Conservation (phyloP, 2,329 filamentous ascomycete genomes). For the Fusarium caatingaense region DNA sequence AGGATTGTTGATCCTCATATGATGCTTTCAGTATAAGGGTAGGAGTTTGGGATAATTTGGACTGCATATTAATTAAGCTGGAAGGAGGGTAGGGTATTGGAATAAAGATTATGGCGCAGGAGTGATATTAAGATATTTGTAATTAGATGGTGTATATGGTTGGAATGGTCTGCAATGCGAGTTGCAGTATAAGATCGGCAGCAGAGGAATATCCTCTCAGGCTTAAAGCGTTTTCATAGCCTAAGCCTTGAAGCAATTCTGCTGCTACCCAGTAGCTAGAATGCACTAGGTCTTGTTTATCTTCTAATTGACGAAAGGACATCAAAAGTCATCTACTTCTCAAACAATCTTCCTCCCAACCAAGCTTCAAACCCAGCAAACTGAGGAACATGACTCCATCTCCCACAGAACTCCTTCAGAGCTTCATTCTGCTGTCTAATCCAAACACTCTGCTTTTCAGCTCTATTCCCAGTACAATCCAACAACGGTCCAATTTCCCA, state of each 20-base stretch:
- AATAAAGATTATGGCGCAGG: background rate
- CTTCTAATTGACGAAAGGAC: rapidly evolving
- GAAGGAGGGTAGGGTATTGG: background rate
- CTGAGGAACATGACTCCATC: slow-evolving; percentile 55
- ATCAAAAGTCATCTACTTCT: background rate
- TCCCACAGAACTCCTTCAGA: slow-evolving; percentile 56
- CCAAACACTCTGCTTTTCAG: slow-evolving; percentile 28
- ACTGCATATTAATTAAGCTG: background rate
- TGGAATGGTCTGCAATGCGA: background rate
- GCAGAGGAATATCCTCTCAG: too few species aligned
- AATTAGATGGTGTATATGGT: background rate
- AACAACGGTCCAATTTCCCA: slow-evolving; percentile 19
- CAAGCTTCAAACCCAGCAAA: slow-evolving; percentile 61
- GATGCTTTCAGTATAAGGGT: slow-evolving; percentile 1
- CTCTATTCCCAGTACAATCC: slow-evolving; percentile 33
- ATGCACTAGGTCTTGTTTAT: background rate
- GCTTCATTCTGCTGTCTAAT: slow-evolving; percentile 53
- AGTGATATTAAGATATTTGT: background rate
- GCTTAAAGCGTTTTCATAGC: too few species aligned
- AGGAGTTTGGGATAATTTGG: too few species aligned
- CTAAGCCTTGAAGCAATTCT: too few species aligned
- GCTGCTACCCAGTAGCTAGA: too few species aligned
- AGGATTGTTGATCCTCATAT: slow-evolving; percentile 25
- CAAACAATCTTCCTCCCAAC: slow-evolving; percentile 47
- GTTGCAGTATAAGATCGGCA: too few species aligned